A percentile compares a stretch with the other conserved stretches of the same genome.
Evolutionary conservation across 2,329 filamentous ascomycete species (phyloP).

Genomic region (Trichoderma polysporum): DNA sequence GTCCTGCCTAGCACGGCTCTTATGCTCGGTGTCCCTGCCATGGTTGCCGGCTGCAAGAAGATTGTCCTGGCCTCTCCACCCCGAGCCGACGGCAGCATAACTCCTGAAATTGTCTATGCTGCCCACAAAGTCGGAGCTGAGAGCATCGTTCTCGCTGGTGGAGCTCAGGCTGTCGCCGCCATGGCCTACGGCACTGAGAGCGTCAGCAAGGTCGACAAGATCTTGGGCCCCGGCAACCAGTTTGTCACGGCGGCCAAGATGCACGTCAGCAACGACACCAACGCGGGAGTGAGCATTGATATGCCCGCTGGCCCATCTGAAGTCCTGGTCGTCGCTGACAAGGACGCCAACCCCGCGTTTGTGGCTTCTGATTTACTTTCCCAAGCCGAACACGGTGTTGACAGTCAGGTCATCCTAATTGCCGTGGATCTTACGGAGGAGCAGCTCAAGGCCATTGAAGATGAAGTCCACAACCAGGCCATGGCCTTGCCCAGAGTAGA

Average conservation of each 20-base stretch:
- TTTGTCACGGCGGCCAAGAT: conserved; percentile 99
- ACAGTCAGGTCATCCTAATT: conserved; percentile 92
- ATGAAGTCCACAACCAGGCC: conserved; percentile 86
- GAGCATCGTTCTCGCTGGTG: conserved; percentile 92
- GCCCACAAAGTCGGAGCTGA: conserved; percentile 96
- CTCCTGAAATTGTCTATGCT: conserved; percentile 95
- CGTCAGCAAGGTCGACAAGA: conserved; percentile 97
- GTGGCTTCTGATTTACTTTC: conserved; percentile 93
- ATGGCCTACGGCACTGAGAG: conserved; percentile 97
- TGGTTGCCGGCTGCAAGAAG: conserved; percentile 94
- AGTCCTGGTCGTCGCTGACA: conserved; percentile 92
- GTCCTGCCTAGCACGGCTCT: conserved; percentile 96
- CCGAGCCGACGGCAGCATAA: conserved; percentile 82
- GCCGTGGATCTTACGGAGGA: conserved; percentile 74
- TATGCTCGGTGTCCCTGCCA: conserved; percentile 96
- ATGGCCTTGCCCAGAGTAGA: conserved; percentile 84
- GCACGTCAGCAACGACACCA: conserved; percentile 96
- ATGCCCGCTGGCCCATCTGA: conserved; percentile 98
- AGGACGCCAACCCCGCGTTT: conserved; percentile 84
- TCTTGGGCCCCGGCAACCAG: conserved; percentile 94
- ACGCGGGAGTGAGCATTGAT: conserved; percentile 91
- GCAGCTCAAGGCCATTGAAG: conserved; percentile 79
- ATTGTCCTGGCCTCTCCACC: conserved; percentile 93
- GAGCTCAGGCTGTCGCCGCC: conserved; percentile 91
- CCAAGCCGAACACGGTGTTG: conserved; percentile 94